Base-by-base conservation (phyloP, 352 stramenopile genomes). In the Globisporangium uncinulatum region DNA sequence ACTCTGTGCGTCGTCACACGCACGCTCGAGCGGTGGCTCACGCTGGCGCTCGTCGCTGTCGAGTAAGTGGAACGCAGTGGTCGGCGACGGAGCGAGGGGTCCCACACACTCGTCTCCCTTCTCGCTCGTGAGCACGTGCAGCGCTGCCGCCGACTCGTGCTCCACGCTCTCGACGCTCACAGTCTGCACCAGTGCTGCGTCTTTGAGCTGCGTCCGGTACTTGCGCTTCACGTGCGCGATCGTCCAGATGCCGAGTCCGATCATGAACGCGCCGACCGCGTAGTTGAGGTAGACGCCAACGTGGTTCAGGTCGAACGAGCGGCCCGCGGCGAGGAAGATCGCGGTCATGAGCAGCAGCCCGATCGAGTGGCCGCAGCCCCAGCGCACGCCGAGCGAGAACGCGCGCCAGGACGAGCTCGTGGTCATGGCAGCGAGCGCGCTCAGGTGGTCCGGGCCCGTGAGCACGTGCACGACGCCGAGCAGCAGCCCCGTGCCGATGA, bases 301-400 rank as follows among this genome's bases (percentile, higher is more conserved):
- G 2, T 73, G 57, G 15, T 89, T 54, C 14, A 92, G 66, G 43
- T 79, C 63, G 56, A 77, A 60, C 11, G 63, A 81, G 57, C 67
- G 70, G 53, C 68, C 79, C 29, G 60, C 68, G 10, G 71, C 90
- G 74, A 81, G 96, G 73, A 83, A 96, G 62, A 81, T 83, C 50
- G 79, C 66, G 56, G 70, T 92, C 83, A 93, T 91, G 62, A 91
- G 55, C 51, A 98, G 54, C 24, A 98, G 72, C 1, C 92, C 92
- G 21, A 92, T 83, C 15, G 75, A 92, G 69, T 98, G 91, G 32
- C 92, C 90, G 34, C 90, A 79, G 17, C 92, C 92, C 90, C 90
- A 98, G 70, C 86, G 83, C 19, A 97, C 70, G 13, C 89, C 89
- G 3, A 97, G 73, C 15, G 73, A 67, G 62, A 97, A 97, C 1